Conservation (phyloP, 2,329 filamentous ascomycete genomes). For the Blastomyces silverae region DNA sequence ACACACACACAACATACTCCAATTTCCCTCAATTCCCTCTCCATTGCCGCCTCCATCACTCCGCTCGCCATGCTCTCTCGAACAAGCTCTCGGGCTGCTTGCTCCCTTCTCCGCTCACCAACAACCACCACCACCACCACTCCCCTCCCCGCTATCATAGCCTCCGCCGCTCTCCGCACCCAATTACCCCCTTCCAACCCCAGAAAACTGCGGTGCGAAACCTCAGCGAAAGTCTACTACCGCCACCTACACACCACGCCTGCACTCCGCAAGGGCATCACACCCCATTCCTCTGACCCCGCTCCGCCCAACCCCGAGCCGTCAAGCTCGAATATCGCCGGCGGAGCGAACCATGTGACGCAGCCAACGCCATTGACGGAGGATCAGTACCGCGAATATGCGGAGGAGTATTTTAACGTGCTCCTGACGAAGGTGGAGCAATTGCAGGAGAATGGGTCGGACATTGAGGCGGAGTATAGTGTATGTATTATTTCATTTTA, state of each 20-base stretch:
- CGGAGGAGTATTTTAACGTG: constrained; percentile 65
- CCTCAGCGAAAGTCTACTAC: background rate
- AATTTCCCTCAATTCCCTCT: background rate
- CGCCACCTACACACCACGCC: constrained; percentile 32
- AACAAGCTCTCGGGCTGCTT: constrained; percentile 38
- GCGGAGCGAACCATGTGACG: constrained; percentile 38
- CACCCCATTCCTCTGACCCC: constrained; percentile 54
- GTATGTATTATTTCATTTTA: constrained; percentile 48
- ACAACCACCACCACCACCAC: constrained; percentile 20
- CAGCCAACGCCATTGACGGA: constrained; percentile 61
- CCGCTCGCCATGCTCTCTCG: constrained; percentile 37
- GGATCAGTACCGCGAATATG: constrained; percentile 66
- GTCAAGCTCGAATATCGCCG: constrained; percentile 36
- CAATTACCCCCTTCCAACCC: constrained; percentile 1
- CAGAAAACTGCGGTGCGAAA: background rate
- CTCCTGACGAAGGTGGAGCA: constrained; percentile 60
- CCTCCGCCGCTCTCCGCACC: constrained; percentile 16
- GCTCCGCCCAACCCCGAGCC: constrained; percentile 36
- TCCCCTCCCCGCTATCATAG: constrained; percentile 9
- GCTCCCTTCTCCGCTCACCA: constrained; percentile 28
- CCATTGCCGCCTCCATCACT: background rate
- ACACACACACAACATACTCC: background rate
- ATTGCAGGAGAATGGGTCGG: constrained; percentile 58
- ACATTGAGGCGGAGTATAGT: constrained; percentile 82
- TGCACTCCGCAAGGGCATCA: constrained; percentile 46